Evolutionary conservation across 768 basidiomycete genomes (phyloP).

Genomic region (Clitopilus passeckerianus): DNA sequence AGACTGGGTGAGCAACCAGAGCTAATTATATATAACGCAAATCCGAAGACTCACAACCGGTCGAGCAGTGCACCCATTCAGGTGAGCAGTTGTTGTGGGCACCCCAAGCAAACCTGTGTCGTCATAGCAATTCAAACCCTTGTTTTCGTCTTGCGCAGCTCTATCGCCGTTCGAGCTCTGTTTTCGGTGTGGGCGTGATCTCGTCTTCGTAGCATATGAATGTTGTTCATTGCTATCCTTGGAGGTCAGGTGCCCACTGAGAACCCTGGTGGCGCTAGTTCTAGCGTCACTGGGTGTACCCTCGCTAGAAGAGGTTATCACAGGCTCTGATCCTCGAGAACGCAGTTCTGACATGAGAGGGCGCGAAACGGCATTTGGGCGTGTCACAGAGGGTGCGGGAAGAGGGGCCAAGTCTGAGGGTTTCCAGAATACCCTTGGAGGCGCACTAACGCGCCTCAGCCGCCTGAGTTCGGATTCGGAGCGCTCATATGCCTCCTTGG

Average conservation of each 20-base stretch:
- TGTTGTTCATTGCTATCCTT: not conserved
- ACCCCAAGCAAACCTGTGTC: not conserved
- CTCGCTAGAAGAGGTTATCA: not conserved
- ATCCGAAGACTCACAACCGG: not conserved
- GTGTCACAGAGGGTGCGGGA: not conserved
- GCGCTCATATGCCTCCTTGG: slow-evolving; percentile 32
- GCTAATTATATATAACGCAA: not conserved
- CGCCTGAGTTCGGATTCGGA: slow-evolving; percentile 23
- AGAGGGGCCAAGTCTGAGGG: not conserved
- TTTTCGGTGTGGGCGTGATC: not conserved
- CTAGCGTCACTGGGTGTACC: not conserved
- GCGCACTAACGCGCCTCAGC: slow-evolving; percentile 26
- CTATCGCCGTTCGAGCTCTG: not conserved
- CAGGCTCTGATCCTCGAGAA: not conserved
- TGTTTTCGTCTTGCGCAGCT: not conserved
- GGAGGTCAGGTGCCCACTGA: not conserved
- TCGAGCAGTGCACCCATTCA: not conserved
- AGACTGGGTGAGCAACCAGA: not conserved
- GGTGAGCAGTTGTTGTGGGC: not conserved
- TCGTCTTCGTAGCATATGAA: not conserved
- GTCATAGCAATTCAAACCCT: not conserved
- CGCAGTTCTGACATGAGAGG: not conserved
- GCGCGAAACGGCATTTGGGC: not conserved
- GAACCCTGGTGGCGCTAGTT: not conserved
- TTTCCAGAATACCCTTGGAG: slow-evolving; percentile 16